phyloP scores from a whole-genome alignment of 2,329 filamentous ascomycete genomes.

The Diplodia mutila region DNA sequence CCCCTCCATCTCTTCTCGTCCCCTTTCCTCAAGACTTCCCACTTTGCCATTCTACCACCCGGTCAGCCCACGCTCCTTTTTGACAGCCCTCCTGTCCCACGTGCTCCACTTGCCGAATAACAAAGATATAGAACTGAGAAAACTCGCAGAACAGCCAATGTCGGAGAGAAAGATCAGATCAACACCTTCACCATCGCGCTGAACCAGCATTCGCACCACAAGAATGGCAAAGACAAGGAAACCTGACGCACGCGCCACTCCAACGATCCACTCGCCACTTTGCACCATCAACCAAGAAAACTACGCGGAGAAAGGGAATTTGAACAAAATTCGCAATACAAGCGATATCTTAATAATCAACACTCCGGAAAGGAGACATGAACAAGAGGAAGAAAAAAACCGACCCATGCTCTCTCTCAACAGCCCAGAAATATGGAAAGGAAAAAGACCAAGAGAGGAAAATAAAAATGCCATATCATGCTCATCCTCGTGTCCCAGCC shows the following conservation, averaged over 20 bases:
- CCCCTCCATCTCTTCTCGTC: not conserved
- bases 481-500: not conserved
- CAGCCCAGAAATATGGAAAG: not conserved
- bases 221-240: not conserved
- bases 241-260: not conserved
- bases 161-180: not conserved
- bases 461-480: not conserved
- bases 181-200: not conserved
- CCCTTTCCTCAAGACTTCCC: not conserved
- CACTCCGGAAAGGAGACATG: not conserved
- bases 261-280: not conserved
- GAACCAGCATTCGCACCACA: not conserved
- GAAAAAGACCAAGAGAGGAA: not conserved
- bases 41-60: not conserved
- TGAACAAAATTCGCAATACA: not conserved
- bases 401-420: not conserved
- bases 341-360: conserved; percentile 3
- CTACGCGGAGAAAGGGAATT: not conserved
- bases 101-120: not conserved
- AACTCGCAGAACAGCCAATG: not conserved
- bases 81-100: not conserved
- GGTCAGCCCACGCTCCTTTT: not conserved
- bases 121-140: not conserved
- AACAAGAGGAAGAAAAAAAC: not conserved
- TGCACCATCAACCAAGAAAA: not conserved